Evolutionary conservation across 805 yeast genomes (phyloP).

Genomic region (Suhomyces sp.): DNA sequence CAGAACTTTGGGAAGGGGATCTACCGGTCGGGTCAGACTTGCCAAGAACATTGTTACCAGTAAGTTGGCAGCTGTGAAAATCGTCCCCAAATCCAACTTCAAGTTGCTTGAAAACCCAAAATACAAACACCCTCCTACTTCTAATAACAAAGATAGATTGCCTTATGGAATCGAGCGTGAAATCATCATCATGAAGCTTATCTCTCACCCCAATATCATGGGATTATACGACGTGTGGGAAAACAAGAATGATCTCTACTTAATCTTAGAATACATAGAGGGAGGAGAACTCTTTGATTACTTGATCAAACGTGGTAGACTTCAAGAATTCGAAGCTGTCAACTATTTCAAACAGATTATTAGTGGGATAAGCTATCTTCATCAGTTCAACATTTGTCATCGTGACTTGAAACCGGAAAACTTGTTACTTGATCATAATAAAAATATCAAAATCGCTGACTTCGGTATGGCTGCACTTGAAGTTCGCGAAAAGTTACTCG

Average conservation of each 20-base stretch:
- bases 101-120: slow-evolving; percentile 47
- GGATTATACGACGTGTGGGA: slow-evolving; percentile 86
- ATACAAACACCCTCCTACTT: slow-evolving; percentile 31
- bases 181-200: slow-evolving; percentile 78
- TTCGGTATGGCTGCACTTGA: slow-evolving; percentile 99
- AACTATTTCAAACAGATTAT: slow-evolving; percentile 85
- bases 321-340: slow-evolving; percentile 87
- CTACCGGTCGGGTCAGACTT: slow-evolving; percentile 89
- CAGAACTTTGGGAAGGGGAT: slow-evolving; percentile 92
- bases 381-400: slow-evolving; percentile 82
- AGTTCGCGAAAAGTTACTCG: slow-evolving; percentile 72
- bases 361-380: slow-evolving; percentile 79
- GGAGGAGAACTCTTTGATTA: slow-evolving; percentile 96
- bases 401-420: slow-evolving; percentile 86
- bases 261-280: slow-evolving; percentile 92
- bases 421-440: slow-evolving; percentile 71
- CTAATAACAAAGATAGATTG: slow-evolving; percentile 49
- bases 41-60: slow-evolving; percentile 86
- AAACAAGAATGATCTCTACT: slow-evolving; percentile 74
- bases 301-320: slow-evolving; percentile 80
- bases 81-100: slow-evolving; percentile 82
- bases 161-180: slow-evolving; percentile 87
- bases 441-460: slow-evolving; percentile 93
- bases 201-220: slow-evolving; percentile 75
- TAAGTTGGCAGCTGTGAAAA: slow-evolving; percentile 92